Evolutionary conservation across 1,139 yeast species (phyloP).

Genomic region (Wickerhamomyces sp.): DNA sequence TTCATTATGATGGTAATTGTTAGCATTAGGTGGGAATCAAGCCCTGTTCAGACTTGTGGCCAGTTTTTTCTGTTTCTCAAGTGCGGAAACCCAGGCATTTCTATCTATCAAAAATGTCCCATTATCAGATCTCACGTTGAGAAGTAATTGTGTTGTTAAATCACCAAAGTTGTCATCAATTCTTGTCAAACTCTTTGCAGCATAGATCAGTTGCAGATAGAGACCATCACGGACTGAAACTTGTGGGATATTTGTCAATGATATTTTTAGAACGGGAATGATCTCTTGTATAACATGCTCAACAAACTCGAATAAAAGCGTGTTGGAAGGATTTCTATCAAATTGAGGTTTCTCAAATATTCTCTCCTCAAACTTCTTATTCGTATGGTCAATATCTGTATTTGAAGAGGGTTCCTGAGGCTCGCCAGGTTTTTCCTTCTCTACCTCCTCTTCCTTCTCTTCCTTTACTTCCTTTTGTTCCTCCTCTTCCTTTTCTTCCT

Average conservation of each 20-base stretch:
- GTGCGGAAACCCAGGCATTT: slow-evolving; percentile 34
- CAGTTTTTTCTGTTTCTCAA: slow-evolving; percentile 34
- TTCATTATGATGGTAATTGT: background rate
- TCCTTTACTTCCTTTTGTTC: too few species aligned
- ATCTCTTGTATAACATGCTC: slow-evolving; percentile 33
- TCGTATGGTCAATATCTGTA: slow-evolving; percentile 21
- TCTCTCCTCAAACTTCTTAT: background rate
- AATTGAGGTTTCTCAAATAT: slow-evolving; percentile 5
- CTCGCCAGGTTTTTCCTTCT: too few species aligned
- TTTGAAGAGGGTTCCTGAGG: too few species aligned
- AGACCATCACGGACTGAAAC: slow-evolving; percentile 54
- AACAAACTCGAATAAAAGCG: slow-evolving; percentile 39
- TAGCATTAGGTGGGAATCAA: background rate
- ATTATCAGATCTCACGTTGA: slow-evolving; percentile 10
- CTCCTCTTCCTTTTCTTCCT: too few species aligned
- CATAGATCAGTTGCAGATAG: slow-evolving; percentile 67
- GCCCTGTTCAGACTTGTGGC: slow-evolving; percentile 21
- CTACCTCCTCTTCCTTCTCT: too few species aligned
- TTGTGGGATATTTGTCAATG: slow-evolving; percentile 35
- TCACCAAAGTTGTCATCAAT: slow-evolving; percentile 66
- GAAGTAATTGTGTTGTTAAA: slow-evolving; percentile 27
- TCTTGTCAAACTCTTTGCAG: slow-evolving; percentile 69
- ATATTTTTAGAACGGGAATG: slow-evolving; percentile 30
- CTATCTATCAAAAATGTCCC: slow-evolving; percentile 22
- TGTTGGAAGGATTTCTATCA: slow-evolving; percentile 13